Base-by-base conservation (phyloP, 352 stramenopile species). In the Elongisporangium senticosum region DNA sequence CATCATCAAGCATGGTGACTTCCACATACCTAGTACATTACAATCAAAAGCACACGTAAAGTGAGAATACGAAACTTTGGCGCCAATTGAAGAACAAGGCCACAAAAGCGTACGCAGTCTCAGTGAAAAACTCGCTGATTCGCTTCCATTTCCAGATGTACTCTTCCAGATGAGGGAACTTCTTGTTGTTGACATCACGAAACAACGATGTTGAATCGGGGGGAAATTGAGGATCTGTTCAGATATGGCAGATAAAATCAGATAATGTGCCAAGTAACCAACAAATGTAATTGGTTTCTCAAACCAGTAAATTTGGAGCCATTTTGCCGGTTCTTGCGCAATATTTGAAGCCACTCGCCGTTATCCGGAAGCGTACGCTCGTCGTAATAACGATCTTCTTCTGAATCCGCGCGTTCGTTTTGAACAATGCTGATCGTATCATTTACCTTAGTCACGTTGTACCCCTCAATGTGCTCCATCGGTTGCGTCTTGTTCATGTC, bases 131-230 rank as follows among this genome's bases (percentile, higher is more conserved):
- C 15, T 92, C 84, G 23, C 76, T 86, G 56, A 94, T 72, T 47
- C 84, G 84, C 66, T 92, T 92, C 84, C 84, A 94, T 62, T 90
- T 92, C 64, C 67, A 88, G 47, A 94, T 71, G 43, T 86, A 76
- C n/a, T 89, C 74, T 24, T 89, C 77, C 49, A 94, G 49, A 51
- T 91, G 82, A 22, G 83, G 74, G 24, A 86, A 86, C 54, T 82
- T 84, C 21, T 86, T 85, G 63, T 88, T 79, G 20, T 60, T 74
- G 15, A 56, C 62, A 53, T 92, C 79, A 10, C 75, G 77, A 56
- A 83, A 94, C 8, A 94, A 71, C 33, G 84, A 90, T 1, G 74
- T 73, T 8, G 67, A 62, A 40, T 91, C 77, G 3, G 84, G 84
- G 7, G 82, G 77, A 58, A 94, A 94, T 58, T 90, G 80, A 21